A percentile compares a stretch with the other conserved stretches of the same genome.
These are phyloP conservation scores for Parachaetomium inaequale DNA, from an alignment of 495 filamentous ascomycete genomes.

Conservation along the genomic window DNA sequence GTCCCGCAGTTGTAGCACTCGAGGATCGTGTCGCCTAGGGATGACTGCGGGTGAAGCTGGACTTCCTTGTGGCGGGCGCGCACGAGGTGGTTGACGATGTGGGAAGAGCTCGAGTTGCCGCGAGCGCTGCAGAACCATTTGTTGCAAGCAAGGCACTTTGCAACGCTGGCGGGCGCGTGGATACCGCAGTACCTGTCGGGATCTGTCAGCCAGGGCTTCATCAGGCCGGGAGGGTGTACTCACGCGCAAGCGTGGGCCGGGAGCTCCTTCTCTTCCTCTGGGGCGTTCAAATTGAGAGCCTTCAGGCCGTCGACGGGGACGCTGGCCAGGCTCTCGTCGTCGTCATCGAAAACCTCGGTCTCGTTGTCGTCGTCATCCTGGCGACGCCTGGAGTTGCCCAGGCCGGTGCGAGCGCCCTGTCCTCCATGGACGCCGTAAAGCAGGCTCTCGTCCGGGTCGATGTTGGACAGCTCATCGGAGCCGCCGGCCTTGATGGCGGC, in stretches of 20 bases:
- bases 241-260: slow-evolving; percentile 96
- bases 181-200: slow-evolving; percentile 86
- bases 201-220: slow-evolving; percentile 11
- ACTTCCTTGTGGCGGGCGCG: slow-evolving; percentile 98
- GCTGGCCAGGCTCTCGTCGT: slow-evolving; percentile 88
- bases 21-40: slow-evolving; percentile 93
- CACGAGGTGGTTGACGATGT: slow-evolving; percentile 98
- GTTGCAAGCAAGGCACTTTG: slow-evolving; percentile 90
- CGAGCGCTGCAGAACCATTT: slow-evolving; percentile 99
- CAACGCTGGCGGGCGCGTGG: slow-evolving; percentile 89
- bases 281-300: slow-evolving; percentile 58
- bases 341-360: slow-evolving; percentile 79
- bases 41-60: slow-evolving; percentile 88
- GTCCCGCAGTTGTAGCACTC: slow-evolving; percentile 99
- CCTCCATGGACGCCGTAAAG: slow-evolving; percentile 63
- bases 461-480: slow-evolving; percentile 57
- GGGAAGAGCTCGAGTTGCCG: slow-evolving; percentile 92
- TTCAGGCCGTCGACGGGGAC: slow-evolving; percentile 73
- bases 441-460: slow-evolving; percentile 74
- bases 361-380: slow-evolving; percentile 87
- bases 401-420: slow-evolving; percentile 52
- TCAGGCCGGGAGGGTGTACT: slow-evolving; percentile 37
- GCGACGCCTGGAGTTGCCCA: slow-evolving; percentile 49
- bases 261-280: slow-evolving; percentile 84
- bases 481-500: slow-evolving; percentile 68